Base-by-base conservation (phyloP, 352 stramenopile genomes). In the Globisporangium solare region DNA sequence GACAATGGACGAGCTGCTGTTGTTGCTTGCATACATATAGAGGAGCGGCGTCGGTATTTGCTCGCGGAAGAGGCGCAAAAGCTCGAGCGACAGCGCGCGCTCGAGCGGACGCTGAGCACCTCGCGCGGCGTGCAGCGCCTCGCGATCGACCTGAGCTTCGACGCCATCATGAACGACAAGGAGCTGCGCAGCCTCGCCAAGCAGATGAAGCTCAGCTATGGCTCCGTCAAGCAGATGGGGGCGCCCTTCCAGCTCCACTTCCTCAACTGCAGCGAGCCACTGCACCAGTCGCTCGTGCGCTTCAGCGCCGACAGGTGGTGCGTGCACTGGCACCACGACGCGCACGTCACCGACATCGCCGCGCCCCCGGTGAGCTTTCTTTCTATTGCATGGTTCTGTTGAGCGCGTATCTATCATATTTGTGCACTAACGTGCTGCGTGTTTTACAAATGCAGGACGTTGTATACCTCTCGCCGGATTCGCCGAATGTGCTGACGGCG, bases 101-200 rank as follows among this genome's bases (percentile, higher is more conserved):
- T 64, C 20, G 58, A 68, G 48, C 66, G 61, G 20, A 66, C 87
- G 58, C 58, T 66, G 17, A 63, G 48, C 46, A 70, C 68, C 1
- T 63, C 51, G 21, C 56, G 68, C 47, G 66, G 49, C 6, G 53
- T 41, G 47, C 71, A 88, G 56, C 71, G 66, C 3, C 62, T 92
- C 31, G 78, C 73, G 8, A 72, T 92, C 18, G 83, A 92, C 58
- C 62, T 89, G 55, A 61, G 76, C 51, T 92, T 88, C 58, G 79
- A 92, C 54, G 70, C 47, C 47, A 89, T 92, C 66, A 92, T 92
- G 83, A 92, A 88, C 68, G 73, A 86, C 22, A 92, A 92, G 70
- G 83, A 92, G 47, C 50, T 90, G 20, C 73, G 63, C 53, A 92
- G 83, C 54, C 57, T 92, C 6, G 60, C 68, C 21, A 92, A 90